These are phyloP conservation scores for Obba rivulosa DNA, from an alignment of 768 basidiomycete genomes.

Conservation along the genomic window DNA sequence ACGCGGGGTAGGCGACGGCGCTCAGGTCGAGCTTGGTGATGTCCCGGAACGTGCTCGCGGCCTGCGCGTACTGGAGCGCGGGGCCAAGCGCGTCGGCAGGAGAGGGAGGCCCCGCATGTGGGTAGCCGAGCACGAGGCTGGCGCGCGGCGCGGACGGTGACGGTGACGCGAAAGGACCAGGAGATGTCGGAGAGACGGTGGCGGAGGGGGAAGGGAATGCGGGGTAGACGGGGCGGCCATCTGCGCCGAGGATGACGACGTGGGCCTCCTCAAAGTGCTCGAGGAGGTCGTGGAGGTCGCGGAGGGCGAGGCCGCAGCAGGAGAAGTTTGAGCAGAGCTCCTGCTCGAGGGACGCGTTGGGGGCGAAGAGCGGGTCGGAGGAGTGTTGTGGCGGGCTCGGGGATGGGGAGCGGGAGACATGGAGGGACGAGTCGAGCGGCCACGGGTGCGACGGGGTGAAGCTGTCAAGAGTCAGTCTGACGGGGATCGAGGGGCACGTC, in stretches of 20 bases:
- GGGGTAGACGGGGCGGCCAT: conserved; percentile 31
- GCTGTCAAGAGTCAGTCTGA: no score
- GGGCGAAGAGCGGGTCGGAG: no score
- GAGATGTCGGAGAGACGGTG: conserved; percentile 3
- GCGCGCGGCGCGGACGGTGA: conserved; percentile 7
- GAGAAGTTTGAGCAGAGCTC: conserved; percentile 37
- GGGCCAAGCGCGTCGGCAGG: conserved; percentile 7
- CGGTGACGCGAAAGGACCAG: conserved; percentile 5
- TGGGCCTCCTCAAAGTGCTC: conserved; percentile 46
- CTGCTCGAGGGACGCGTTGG: background rate
- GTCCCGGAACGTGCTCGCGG: background rate
- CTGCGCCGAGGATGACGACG: conserved; percentile 26
- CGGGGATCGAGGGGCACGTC: no score
- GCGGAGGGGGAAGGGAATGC: conserved; percentile 9
- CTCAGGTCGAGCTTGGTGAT: conserved; percentile 3
- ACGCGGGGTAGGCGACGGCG: conserved; percentile 5
- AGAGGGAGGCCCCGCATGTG: conserved; percentile 23
- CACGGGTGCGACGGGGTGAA: no score
- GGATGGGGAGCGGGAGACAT: no score
- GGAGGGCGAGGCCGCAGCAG: conserved; percentile 41
- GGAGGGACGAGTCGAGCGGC: no score
- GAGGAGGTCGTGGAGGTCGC: conserved; percentile 45
- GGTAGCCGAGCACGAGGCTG: conserved; percentile 25
- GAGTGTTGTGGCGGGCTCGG: no score
- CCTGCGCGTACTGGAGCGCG: conserved; percentile 1